These are phyloP conservation scores for Cinchona pubescens DNA, from an alignment of 257 asterid species.

Conservation along the genomic window DNA sequence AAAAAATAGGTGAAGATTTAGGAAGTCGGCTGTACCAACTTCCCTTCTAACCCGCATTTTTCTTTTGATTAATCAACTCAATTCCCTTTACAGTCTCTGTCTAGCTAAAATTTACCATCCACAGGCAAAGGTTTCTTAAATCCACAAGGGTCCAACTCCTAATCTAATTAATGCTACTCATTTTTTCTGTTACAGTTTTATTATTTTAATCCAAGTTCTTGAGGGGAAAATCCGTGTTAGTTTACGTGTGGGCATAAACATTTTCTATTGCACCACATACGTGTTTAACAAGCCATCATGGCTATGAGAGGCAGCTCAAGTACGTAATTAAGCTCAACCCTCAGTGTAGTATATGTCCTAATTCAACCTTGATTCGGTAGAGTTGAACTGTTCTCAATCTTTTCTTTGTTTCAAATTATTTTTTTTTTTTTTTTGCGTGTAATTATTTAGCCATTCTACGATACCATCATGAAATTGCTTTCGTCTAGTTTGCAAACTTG, in stretches of 20 bases:
- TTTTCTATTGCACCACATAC: not conserved
- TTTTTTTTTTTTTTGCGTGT: too few relatives aligned
- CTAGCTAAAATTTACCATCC: not conserved
- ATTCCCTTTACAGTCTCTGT: not conserved
- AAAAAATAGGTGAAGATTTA: conserved; percentile 40
- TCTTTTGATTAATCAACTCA: conserved; percentile 16
- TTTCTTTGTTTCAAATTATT: not conserved
- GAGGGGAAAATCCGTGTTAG: not conserved
- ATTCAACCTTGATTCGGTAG: not conserved
- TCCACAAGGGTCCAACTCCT: not conserved
- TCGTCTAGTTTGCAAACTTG: too few relatives aligned
- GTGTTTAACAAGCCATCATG: conserved; percentile 12
- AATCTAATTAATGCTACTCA: not conserved
- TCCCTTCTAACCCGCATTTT: conserved; percentile 38
- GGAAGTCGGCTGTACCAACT: conserved; percentile 72
- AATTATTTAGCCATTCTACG: too few relatives aligned
- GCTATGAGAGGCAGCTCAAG: not conserved
- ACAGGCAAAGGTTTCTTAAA: not conserved
- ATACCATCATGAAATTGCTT: too few relatives aligned
- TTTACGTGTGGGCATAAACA: conserved; percentile 11
- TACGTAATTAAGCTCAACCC: conserved; percentile 1
- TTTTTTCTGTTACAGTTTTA: not conserved
- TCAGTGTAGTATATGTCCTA: not conserved
- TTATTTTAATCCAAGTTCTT: not conserved
- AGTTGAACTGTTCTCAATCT: not conserved